Evolutionary conservation across 108 stramenopile species (phyloP).

Genomic region (Cyclotella baltica): DNA sequence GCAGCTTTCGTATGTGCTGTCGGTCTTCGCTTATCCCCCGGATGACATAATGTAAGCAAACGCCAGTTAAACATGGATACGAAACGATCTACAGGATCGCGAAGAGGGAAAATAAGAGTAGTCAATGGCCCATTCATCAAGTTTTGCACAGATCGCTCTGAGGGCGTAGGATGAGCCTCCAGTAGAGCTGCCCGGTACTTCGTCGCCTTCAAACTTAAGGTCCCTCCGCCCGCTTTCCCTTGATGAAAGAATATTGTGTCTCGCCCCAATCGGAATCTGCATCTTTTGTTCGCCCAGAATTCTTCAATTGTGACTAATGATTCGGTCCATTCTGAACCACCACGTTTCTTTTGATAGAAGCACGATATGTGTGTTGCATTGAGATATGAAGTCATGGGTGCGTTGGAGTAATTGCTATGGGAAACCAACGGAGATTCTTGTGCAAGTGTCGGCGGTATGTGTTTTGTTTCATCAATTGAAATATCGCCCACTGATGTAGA

Average conservation of each 20-base stretch:
- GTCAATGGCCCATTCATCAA: slow-evolving; percentile 12
- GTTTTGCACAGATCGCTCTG: background rate
- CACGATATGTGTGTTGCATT: slow-evolving; percentile 2
- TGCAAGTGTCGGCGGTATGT: background rate
- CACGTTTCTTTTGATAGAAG: background rate
- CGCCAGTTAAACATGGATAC: slow-evolving; percentile 58
- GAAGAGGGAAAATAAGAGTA: slow-evolving; percentile 52
- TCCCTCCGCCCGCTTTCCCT: slow-evolving; percentile 40
- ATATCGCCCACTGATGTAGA: too few relatives aligned
- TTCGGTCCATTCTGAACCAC: background rate
- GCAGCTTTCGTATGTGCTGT: background rate
- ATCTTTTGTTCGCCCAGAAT: slow-evolving; percentile 8
- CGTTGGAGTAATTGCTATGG: background rate
- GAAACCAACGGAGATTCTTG: background rate
- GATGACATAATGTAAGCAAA: slow-evolving; percentile 11
- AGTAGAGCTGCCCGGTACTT: background rate
- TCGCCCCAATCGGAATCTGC: slow-evolving; percentile 2
- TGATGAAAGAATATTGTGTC: slow-evolving; percentile 15
- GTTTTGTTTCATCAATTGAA: too few relatives aligned
- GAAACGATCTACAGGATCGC: slow-evolving; percentile 68
- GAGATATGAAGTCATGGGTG: background rate
- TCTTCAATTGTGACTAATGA: background rate
- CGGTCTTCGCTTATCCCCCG: slow-evolving; percentile 13
- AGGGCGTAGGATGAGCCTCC: slow-evolving; percentile 9
- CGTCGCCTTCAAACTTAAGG: background rate